Conservation (phyloP, 345 rosid genomes). For the Eucalyptus curtisii region DNA sequence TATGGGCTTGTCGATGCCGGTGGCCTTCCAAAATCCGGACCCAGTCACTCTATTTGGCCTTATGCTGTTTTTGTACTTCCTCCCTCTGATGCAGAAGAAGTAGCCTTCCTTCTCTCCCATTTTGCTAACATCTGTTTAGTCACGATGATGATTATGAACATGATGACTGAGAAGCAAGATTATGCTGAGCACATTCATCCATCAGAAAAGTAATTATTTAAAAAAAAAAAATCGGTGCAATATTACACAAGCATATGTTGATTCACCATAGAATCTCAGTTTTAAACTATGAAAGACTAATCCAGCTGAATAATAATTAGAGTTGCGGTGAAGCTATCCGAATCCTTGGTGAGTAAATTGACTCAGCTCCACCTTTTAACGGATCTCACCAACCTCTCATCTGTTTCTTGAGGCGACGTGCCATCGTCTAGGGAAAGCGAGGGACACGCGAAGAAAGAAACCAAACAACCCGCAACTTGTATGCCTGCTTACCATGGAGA, state of each 20-base stretch:
- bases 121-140: not conserved
- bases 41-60: slow-evolving; percentile 12
- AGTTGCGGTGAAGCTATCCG: not conserved
- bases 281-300: not conserved
- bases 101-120: slow-evolving; percentile 1
- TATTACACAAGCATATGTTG: not conserved
- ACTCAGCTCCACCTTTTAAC: not conserved
- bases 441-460: not conserved
- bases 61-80: slow-evolving; percentile 10
- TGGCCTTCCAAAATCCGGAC: slow-evolving; percentile 15
- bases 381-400: not conserved
- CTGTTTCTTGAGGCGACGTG: not conserved
- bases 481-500: slow-evolving; percentile 24
- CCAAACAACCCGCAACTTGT: too few relatives aligned
- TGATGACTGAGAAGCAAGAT: not conserved
- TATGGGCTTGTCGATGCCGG: slow-evolving; percentile 6
- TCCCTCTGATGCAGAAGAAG: slow-evolving; percentile 7
- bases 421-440: not conserved
- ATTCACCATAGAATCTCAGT: not conserved
- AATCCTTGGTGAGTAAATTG: not conserved
- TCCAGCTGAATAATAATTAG: not conserved
- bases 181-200: not conserved
- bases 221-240: not conserved
- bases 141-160: not conserved
- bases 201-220: not conserved